phyloP scores from a whole-genome alignment of 2,329 filamentous ascomycete species.

The Cladosporium sp. region DNA sequence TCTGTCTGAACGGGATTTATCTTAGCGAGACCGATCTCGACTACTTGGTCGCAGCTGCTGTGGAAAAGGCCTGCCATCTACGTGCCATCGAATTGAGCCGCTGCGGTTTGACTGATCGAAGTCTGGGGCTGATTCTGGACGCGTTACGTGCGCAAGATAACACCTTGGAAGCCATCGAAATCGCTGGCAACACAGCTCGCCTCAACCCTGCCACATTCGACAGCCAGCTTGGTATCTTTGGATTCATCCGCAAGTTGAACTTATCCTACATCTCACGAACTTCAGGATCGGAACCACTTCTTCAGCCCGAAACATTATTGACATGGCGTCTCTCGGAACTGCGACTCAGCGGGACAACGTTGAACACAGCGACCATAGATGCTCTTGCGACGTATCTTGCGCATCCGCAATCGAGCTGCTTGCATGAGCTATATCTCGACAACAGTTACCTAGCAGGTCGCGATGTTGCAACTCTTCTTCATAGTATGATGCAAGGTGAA shows the following conservation, averaged over 20 bases:
- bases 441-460: constrained; percentile 66
- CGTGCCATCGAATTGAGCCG: constrained; percentile 68
- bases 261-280: constrained; percentile 66
- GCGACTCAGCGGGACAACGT: constrained; percentile 62
- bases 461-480: constrained; percentile 66
- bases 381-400: constrained; percentile 63
- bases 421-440: constrained; percentile 65
- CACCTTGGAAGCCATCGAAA: constrained; percentile 67
- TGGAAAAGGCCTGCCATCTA: constrained; percentile 64
- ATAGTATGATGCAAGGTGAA: constrained; percentile 57
- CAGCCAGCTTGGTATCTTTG: constrained; percentile 66
- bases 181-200: constrained; percentile 67
- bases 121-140: constrained; percentile 64
- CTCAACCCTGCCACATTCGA: constrained; percentile 66
- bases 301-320: constrained; percentile 65
- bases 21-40: constrained; percentile 73
- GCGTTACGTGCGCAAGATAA: constrained; percentile 65
- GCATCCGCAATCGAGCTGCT: constrained; percentile 55
- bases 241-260: constrained; percentile 66
- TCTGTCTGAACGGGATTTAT: constrained; percentile 67
- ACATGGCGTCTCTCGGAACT: constrained; percentile 69
- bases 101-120: constrained; percentile 61
- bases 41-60: constrained; percentile 67
- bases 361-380: constrained; percentile 66
- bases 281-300: constrained; percentile 63